Evolutionary conservation across 2,329 filamentous ascomycete genomes (phyloP).

Genomic region (Penicillium nordicum): DNA sequence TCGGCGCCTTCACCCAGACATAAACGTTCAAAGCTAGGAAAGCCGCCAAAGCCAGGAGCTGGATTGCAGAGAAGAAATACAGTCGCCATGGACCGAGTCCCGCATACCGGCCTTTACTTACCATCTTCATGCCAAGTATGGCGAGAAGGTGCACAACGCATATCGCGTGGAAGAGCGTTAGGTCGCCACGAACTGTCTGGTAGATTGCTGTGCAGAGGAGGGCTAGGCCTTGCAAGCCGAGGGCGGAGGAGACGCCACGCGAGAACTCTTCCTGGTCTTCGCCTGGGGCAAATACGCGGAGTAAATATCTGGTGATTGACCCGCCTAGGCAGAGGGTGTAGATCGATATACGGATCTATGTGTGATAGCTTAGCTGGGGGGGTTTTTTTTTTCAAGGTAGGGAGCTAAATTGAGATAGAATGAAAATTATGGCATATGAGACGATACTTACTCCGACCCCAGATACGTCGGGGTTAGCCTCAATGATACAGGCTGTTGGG

Average conservation of each 20-base stretch:
- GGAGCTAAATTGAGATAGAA: not conserved
- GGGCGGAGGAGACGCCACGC: constrained; percentile 15
- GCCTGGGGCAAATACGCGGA: constrained; percentile 14
- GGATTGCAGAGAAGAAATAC: constrained; percentile 12
- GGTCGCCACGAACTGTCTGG: constrained; percentile 14
- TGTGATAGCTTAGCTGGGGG: not conserved
- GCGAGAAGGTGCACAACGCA: constrained; percentile 18
- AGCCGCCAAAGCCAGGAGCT: constrained; percentile 9
- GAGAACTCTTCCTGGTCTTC: constrained; percentile 19
- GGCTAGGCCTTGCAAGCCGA: constrained; percentile 18
- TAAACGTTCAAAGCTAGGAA: constrained; percentile 18
- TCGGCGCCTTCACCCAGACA: constrained; percentile 16
- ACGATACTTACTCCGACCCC: constrained; percentile 13
- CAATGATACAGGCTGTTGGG: constrained; percentile 14
- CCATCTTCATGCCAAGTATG: constrained; percentile 13
- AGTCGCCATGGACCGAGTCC: constrained; percentile 17
- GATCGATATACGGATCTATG: constrained; percentile 18
- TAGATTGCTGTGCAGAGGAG: constrained; percentile 20
- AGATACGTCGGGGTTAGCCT: constrained; percentile 17
- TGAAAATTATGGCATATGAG: not conserved
- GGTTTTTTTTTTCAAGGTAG: not conserved
- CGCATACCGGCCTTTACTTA: constrained; percentile 17
- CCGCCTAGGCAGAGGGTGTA: constrained; percentile 18
- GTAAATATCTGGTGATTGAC: constrained; percentile 13
- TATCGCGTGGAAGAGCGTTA: constrained; percentile 22